Base-by-base conservation (phyloP, 2,329 filamentous ascomycete genomes). In the Aaosphaeria arxii region DNA sequence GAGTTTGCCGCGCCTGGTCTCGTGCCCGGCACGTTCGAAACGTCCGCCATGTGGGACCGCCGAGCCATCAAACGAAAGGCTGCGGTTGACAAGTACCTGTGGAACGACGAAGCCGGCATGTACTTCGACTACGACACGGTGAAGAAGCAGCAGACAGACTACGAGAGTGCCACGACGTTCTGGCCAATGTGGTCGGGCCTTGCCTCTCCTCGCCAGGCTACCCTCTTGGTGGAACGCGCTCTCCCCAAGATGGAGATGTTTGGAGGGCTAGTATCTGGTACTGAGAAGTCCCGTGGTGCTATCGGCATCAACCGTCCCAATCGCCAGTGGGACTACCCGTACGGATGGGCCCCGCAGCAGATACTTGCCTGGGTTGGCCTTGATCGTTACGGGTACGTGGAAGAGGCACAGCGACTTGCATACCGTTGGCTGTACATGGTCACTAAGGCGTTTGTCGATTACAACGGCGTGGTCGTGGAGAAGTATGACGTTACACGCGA, bases 341-440 rank as follows among this genome's bases (percentile, higher is more conserved):
- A 94, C 66, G 94, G 94, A 50, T 99, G 94, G 94, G 94, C 94
- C 47, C 94, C 94, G 31, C 94, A 99, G 77, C 94, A 99, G 76
- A 97, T 99, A 75, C 83, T 99, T 39, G 92, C 94, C 1, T 99
- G 94, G 94, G 91, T 89, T 1, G 94, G 91, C 3, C 77, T 99
- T 50, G 82, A 91, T 62, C 86, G 91, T 13, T 99, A 97, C 66
- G 91, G 91, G 46, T 97, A 95, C 67, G 85, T 87, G 30, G 88
- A 92, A 28, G 91, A 96, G 52, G 91, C 91, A 1, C 88, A 96
- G 73, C 80, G 91, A 32, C 74, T 99, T 55, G 88, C 90, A 0
- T 99, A 99, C 73, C 91, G 94, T 71, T 99, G 94, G 94, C 75
- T 96, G 45, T 95, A 91, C 70, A 97, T 97, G 92, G 91, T 96